Percentiles rank a stretch among this genome's conserved stretches.
These are phyloP conservation scores for Lactifluus hygrophoroides DNA, from an alignment of 768 basidiomycete genomes.

Conservation along the genomic window DNA sequence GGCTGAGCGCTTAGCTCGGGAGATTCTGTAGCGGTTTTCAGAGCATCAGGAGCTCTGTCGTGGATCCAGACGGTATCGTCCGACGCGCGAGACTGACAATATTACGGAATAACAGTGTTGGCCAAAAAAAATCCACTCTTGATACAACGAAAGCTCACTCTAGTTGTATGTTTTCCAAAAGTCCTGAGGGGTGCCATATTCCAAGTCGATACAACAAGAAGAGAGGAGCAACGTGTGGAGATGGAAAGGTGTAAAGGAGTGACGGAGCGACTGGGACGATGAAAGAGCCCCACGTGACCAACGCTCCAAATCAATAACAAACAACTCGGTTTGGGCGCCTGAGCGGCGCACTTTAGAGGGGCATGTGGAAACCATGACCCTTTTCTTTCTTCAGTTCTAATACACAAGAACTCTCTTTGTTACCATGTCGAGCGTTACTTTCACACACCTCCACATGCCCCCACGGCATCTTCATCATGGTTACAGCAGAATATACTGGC, in stretches of 20 bases:
- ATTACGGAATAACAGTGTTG: not conserved
- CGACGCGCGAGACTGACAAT: conserved; percentile 11
- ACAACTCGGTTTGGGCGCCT: no score
- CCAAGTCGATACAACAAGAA: not conserved
- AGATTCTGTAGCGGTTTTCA: not conserved
- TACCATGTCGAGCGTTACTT: no score
- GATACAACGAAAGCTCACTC: not conserved
- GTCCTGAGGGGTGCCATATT: conserved; percentile 7
- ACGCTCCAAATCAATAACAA: no score
- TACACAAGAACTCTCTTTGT: no score
- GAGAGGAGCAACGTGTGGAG: not conserved
- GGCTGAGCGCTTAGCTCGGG: not conserved
- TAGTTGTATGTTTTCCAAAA: not conserved
- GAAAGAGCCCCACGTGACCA: not conserved
- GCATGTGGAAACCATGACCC: no score
- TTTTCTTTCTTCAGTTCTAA: no score
- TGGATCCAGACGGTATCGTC: conserved; percentile 13
- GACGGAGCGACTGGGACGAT: no score
- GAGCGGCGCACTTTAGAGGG: no score
- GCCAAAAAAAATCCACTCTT: not conserved
- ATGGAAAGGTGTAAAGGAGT: no score
- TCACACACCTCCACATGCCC: no score
- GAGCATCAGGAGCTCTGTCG: conserved; percentile 10
- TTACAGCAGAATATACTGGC: no score
- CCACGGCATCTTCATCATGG: no score